phyloP scores from a whole-genome alignment of 495 filamentous ascomycete genomes.

The Annulohypoxylon maeteangense region DNA sequence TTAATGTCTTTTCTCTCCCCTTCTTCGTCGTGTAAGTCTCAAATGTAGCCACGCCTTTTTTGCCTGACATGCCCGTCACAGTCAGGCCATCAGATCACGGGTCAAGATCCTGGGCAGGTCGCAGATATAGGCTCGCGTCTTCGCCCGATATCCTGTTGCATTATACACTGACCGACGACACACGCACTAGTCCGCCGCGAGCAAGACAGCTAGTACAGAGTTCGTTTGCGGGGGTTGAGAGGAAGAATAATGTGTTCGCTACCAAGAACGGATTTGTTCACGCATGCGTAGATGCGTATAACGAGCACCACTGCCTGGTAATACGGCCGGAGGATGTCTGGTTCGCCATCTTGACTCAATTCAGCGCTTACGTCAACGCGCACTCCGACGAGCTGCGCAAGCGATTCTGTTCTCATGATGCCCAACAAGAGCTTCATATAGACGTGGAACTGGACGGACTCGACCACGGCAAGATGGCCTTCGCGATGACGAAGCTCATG shows the following conservation, averaged over 20 bases:
- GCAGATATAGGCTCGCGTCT: conserved; percentile 38
- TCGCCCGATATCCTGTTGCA: conserved; percentile 40
- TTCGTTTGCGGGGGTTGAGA: conserved; percentile 45
- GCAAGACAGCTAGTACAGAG: conserved; percentile 47
- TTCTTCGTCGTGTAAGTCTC: conserved; percentile 20
- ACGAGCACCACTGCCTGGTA: conserved; percentile 63
- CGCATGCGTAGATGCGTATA: conserved; percentile 62
- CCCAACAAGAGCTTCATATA: conserved; percentile 59
- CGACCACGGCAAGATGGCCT: conserved; percentile 54
- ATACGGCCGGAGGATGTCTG: conserved; percentile 72
- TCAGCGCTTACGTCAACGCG: conserved; percentile 72
- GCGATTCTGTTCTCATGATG: conserved; percentile 85
- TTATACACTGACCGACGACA: conserved; percentile 42
- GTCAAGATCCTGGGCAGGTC: conserved; percentile 43
- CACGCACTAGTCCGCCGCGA: conserved; percentile 40
- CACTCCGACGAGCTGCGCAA: conserved; percentile 85
- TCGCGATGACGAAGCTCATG: conserved; percentile 53
- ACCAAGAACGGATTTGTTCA: conserved; percentile 64
- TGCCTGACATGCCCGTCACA: conserved; percentile 44
- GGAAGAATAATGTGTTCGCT: conserved; percentile 49
- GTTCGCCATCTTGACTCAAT: conserved; percentile 66
- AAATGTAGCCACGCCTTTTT: conserved; percentile 40
- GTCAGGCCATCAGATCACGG: conserved; percentile 43
- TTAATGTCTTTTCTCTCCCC: conserved; percentile 12
- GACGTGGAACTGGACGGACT: conserved; percentile 47